Evolutionary conservation across 1,284 basidiomycete species (phyloP).

Genomic region (Leccinum huronense): DNA sequence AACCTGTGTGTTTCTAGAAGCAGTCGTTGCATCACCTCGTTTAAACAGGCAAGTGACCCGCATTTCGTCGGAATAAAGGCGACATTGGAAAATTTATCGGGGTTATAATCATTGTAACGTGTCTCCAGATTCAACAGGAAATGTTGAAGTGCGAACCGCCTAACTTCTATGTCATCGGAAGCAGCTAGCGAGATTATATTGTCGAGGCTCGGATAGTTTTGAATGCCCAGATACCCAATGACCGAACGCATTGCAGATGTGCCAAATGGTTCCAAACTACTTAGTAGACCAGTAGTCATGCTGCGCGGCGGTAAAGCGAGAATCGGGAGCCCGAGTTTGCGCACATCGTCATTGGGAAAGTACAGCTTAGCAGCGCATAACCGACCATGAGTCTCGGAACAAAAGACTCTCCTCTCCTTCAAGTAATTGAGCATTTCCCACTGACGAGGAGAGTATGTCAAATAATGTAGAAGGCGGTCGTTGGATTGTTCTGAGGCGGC

Average conservation of each 20-base stretch:
- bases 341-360: conserved; percentile 13
- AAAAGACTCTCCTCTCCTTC: conserved; percentile 11
- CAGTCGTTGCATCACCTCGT: conserved; percentile 13
- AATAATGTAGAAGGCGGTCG: conserved; percentile 12
- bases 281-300: not conserved
- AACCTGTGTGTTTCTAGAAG: not conserved
- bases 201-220: conserved; percentile 16
- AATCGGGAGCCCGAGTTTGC: conserved; percentile 22
- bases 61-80: conserved; percentile 25
- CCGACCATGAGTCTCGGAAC: conserved; percentile 15
- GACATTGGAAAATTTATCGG: conserved; percentile 13
- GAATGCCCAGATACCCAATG: conserved; percentile 16
- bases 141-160: conserved; percentile 16
- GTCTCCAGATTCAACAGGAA: conserved; percentile 22
- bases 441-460: not conserved
- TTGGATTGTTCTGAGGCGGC: conserved; percentile 18
- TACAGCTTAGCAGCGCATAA: conserved; percentile 15
- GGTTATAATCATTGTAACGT: conserved; percentile 20
- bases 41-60: conserved; percentile 6
- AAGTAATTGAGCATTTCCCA: conserved; percentile 4
- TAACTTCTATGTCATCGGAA: conserved; percentile 8
- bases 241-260: conserved; percentile 5
- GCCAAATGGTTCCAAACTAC: not conserved
- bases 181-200: conserved; percentile 25
- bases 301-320: conserved; percentile 13